Conservation (phyloP, 805 yeast species). For the Saccharomyces kudriavzevii region DNA sequence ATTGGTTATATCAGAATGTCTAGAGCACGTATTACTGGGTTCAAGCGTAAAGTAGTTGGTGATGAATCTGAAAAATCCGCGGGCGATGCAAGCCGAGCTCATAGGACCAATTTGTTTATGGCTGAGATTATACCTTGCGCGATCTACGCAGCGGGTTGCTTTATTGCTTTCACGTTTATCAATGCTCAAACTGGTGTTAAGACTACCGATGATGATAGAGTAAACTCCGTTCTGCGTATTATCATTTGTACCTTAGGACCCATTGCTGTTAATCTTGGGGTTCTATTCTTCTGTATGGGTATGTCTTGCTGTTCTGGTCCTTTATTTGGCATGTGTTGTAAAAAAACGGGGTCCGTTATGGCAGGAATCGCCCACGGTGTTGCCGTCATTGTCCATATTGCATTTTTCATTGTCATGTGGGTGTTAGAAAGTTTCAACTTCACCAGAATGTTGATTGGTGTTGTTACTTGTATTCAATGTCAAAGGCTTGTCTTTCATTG, state of each 20-base stretch:
- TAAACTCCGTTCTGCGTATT: conserved; percentile 65
- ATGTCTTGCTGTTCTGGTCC: conserved; percentile 98
- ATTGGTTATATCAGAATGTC: conserved; percentile 74
- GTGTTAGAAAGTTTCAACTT: conserved; percentile 89
- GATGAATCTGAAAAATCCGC: conserved; percentile 75
- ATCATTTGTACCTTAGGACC: conserved; percentile 84
- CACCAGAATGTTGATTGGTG: conserved; percentile 78
- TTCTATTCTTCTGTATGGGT: conserved; percentile 63
- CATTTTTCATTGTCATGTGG: conserved; percentile 94
- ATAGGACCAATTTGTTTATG: conserved; percentile 60
- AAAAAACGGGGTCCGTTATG: conserved; percentile 88
- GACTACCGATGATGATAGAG: conserved; percentile 38
- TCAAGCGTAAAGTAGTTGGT: conserved; percentile 64
- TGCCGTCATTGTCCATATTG: conserved; percentile 79
- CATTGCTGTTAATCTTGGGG: conserved; percentile 83
- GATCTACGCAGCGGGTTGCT: conserved; percentile 70
- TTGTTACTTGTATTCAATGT: conserved; percentile 72
- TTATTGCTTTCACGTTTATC: conserved; percentile 70
- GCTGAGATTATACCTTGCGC: conserved; percentile 67
- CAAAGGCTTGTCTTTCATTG: conserved; percentile 84
- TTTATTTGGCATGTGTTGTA: conserved; percentile 85
- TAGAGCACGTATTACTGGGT: conserved; percentile 80
- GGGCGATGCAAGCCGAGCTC: conserved; percentile 79
- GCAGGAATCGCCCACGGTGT: conserved; percentile 96
- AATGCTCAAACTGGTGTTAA: conserved; percentile 82